Percentiles rank a stretch among this genome's conserved stretches.
phyloP scores from a whole-genome alignment of 2,329 filamentous ascomycete species.

The Nectriaceae sp. region DNA sequence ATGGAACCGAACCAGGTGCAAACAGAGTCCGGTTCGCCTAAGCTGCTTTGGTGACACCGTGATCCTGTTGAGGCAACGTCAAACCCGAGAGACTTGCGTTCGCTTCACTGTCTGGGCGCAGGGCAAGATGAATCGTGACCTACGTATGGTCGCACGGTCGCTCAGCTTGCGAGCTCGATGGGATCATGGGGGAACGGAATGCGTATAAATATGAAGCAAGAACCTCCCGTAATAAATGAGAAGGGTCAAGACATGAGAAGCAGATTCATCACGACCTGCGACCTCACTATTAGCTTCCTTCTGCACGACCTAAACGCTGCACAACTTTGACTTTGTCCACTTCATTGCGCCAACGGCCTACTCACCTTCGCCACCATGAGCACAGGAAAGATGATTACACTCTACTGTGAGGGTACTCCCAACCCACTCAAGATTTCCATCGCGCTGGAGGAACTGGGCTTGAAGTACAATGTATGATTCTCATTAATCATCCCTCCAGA shows the following conservation, averaged over 20 bases:
- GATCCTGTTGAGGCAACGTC: too few species aligned
- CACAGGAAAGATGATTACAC: neutral
- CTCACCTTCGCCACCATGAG: neutral
- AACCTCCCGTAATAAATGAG: too few species aligned
- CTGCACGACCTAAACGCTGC: neutral
- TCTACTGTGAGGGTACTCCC: conserved; percentile 6
- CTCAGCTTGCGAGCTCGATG: too few species aligned
- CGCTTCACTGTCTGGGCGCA: too few species aligned
- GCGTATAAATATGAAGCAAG: too few species aligned
- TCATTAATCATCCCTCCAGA: neutral
- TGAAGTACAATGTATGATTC: conserved; percentile 68
- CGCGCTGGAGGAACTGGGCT: conserved; percentile 74
- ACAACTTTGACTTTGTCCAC: neutral
- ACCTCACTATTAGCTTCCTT: neutral
- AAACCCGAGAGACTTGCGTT: too few species aligned
- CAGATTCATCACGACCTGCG: neutral
- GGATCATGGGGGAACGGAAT: too few species aligned
- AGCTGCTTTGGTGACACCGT: too few species aligned
- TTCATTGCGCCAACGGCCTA: neutral
- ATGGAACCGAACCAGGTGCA: too few species aligned
- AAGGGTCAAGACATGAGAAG: neutral
- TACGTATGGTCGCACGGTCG: too few species aligned
- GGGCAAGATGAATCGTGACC: too few species aligned
- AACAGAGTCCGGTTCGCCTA: too few species aligned
- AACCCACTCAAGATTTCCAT: conserved; percentile 80